Evolutionary conservation across 1,284 basidiomycete species (phyloP).

Genomic region (Bjerkandera adusta): DNA sequence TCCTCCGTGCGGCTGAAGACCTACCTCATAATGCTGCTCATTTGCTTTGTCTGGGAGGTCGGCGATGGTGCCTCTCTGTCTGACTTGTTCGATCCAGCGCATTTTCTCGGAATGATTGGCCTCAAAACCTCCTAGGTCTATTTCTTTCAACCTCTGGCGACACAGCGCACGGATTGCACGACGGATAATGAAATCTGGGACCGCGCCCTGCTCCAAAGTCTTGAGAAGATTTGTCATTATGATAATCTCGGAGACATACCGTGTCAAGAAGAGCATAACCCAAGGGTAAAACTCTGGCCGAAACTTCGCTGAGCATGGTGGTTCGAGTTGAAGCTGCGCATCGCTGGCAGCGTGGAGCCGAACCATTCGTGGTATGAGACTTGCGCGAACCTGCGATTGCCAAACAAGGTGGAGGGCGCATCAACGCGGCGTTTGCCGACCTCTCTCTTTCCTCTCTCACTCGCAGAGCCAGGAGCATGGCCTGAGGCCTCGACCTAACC

Average conservation of each 20-base stretch:
- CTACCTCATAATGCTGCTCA: constrained; percentile 79
- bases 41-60: constrained; percentile 73
- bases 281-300: constrained; percentile 14
- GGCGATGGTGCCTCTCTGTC: constrained; percentile 55
- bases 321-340: constrained; percentile 13
- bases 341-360: neutral
- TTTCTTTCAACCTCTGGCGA: constrained; percentile 59
- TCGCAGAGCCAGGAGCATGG: constrained; percentile 5
- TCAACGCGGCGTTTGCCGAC: neutral
- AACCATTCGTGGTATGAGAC: neutral
- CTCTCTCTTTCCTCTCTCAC: neutral
- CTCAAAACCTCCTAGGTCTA: constrained; percentile 59
- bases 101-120: constrained; percentile 70
- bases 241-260: constrained; percentile 15
- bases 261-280: constrained; percentile 30
- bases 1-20: too few relatives aligned
- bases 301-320: constrained; percentile 13
- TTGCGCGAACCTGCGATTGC: neutral
- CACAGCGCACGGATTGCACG: constrained; percentile 58
- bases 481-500: constrained; percentile 1
- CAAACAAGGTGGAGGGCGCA: neutral
- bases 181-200: constrained; percentile 66
- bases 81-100: constrained; percentile 55
- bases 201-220: constrained; percentile 38
- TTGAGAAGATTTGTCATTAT: neutral